These are phyloP conservation scores for Talaromyces ruber DNA, from an alignment of 495 filamentous ascomycete species.

Conservation along the genomic window DNA sequence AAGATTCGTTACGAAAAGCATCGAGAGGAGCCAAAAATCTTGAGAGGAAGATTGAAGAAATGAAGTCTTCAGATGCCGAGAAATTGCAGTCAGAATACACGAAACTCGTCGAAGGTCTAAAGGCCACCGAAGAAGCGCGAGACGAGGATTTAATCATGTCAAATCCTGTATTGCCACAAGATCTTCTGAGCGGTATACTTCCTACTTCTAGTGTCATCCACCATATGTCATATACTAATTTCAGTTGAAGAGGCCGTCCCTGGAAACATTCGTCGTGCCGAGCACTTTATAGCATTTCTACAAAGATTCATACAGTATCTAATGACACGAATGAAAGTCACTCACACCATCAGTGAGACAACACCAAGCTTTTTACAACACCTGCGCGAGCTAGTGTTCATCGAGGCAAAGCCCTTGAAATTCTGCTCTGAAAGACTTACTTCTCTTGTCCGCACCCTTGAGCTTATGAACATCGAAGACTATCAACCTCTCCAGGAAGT, in stretches of 20 bases:
- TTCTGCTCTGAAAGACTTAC: conserved; percentile 95
- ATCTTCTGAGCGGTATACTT: conserved; percentile 16
- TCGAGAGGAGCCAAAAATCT: conserved; percentile 83
- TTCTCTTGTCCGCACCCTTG: conserved; percentile 88
- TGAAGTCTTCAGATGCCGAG: conserved; percentile 84
- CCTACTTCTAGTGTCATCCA: neutral
- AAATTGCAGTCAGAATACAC: conserved; percentile 93
- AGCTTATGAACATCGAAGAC: conserved; percentile 96
- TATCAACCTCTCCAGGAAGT: conserved; percentile 97
- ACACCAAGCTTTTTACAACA: conserved; percentile 90
- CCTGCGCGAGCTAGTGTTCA: conserved; percentile 91
- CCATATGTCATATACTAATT: neutral
- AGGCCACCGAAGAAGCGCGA: conserved; percentile 76
- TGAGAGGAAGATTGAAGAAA: conserved; percentile 81
- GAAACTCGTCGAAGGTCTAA: conserved; percentile 88
- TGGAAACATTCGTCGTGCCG: conserved; percentile 90
- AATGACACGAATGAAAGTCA: conserved; percentile 97
- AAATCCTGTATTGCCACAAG: conserved; percentile 53
- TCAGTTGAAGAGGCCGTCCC: conserved; percentile 72
- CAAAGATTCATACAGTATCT: conserved; percentile 97
- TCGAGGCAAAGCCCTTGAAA: conserved; percentile 90
- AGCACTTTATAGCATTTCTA: conserved; percentile 93
- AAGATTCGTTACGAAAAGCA: conserved; percentile 85
- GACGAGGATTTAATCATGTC: conserved; percentile 96
- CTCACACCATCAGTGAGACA: conserved; percentile 94